Percentiles rank a stretch among this genome's conserved stretches.
phyloP scores from a whole-genome alignment of 225 moss, liverwort and hornwort genomes.

The Polytrichum formosum region DNA sequence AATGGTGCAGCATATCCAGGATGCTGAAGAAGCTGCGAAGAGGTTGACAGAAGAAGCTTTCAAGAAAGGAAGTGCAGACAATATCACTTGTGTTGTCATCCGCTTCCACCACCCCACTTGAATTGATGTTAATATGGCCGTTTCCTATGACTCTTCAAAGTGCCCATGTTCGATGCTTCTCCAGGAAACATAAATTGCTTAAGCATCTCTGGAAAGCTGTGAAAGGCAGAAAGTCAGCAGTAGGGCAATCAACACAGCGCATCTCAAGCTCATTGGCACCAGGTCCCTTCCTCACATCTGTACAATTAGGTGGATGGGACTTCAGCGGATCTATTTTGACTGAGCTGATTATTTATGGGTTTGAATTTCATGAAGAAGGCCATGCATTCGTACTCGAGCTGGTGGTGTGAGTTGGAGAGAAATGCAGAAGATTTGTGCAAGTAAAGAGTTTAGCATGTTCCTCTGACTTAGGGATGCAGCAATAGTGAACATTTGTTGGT shows the following conservation, averaged over 20 bases:
- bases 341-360: slow-evolving; percentile 16
- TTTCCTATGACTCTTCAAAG: slow-evolving; percentile 13
- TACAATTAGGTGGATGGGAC: slow-evolving; percentile 16
- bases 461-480: neutral
- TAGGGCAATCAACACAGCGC: neutral
- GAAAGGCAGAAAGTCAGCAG: neutral
- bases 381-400: slow-evolving; percentile 19
- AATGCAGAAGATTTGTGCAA: slow-evolving; percentile 12
- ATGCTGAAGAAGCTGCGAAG: slow-evolving; percentile 78
- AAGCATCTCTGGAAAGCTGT: neutral
- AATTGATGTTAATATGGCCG: slow-evolving; percentile 17
- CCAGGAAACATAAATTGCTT: neutral
- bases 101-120: slow-evolving; percentile 63
- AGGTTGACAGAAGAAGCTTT: slow-evolving; percentile 85
- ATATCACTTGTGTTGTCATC: slow-evolving; percentile 92
- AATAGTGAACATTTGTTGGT: neutral
- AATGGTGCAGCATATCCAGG: slow-evolving; percentile 78
- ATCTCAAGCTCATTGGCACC: slow-evolving; percentile 2
- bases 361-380: slow-evolving; percentile 26
- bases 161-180: neutral
- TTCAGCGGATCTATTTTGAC: slow-evolving; percentile 11
- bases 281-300: slow-evolving; percentile 20
- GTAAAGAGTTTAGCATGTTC: slow-evolving; percentile 8
- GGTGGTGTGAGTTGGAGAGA: slow-evolving; percentile 16
- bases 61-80: slow-evolving; percentile 93